Conservation (phyloP, 2,329 filamentous ascomycete species). For the Botryotinia globosa region DNA sequence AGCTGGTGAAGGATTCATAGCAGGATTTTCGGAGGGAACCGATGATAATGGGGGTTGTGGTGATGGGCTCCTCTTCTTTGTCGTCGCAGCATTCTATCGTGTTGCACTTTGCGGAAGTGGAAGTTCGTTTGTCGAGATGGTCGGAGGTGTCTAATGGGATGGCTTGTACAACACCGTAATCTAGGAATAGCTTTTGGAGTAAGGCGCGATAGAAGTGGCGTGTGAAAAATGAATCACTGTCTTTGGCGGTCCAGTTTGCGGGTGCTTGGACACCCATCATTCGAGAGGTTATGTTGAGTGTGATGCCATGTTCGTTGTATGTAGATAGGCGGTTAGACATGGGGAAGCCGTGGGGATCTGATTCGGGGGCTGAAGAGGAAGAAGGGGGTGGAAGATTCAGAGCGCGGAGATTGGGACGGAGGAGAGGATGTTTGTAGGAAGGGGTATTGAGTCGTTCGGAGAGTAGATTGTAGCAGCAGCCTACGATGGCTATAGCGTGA, state of each 20-base stretch:
- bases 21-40: conserved; percentile 78
- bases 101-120: background rate
- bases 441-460: conserved; percentile 86
- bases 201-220: conserved; percentile 91
- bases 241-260: conserved; percentile 79
- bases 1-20: conserved; percentile 71
- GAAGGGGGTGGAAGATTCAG: conserved; percentile 63
- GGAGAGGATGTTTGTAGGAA: conserved; percentile 77
- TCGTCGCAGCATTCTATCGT: background rate
- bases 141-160: background rate
- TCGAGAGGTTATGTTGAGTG: conserved; percentile 90
- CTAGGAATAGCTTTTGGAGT: conserved; percentile 87
- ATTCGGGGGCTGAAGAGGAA: conserved; percentile 58
- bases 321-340: conserved; percentile 72
- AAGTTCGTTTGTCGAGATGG: background rate
- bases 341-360: conserved; percentile 82
- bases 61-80: conserved; percentile 37
- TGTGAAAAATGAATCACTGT: conserved; percentile 85
- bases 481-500: conserved; percentile 88
- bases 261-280: conserved; percentile 99
- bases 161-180: conserved; percentile 65
- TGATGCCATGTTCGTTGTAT: conserved; percentile 60
- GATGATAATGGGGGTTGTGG: conserved; percentile 79
- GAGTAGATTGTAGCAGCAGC: conserved; percentile 96
- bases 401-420: conserved; percentile 66